Percentiles rank a stretch among this genome's conserved stretches.
phyloP scores from a whole-genome alignment of 2,329 filamentous ascomycete genomes.

The Colletotrichum horii region DNA sequence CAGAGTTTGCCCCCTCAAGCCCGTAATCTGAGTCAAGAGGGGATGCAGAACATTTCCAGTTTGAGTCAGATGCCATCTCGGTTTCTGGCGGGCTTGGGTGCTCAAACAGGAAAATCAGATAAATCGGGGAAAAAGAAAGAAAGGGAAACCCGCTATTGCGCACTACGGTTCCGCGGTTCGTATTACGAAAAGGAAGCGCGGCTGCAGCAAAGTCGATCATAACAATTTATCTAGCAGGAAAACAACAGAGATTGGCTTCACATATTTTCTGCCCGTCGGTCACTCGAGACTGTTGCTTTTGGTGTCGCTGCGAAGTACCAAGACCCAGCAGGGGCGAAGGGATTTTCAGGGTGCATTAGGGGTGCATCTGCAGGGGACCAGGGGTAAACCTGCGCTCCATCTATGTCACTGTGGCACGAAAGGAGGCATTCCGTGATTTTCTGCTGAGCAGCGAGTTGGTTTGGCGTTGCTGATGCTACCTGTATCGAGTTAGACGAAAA shows the following conservation, averaged over 20 bases:
- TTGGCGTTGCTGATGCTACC: neutral
- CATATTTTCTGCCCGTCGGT: neutral
- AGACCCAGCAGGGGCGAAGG: neutral
- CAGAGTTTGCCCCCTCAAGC: neutral
- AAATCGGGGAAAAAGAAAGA: neutral
- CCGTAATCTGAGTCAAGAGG: neutral
- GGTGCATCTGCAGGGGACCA: neutral
- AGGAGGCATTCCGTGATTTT: neutral
- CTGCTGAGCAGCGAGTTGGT: neutral
- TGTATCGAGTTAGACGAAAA: neutral
- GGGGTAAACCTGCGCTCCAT: neutral
- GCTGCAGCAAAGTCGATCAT: neutral
- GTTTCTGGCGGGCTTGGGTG: neutral
- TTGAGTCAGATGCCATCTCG: neutral
- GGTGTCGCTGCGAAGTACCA: rapidly evolving
- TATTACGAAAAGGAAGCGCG: neutral
- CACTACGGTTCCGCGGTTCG: neutral
- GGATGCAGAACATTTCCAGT: neutral
- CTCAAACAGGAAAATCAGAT: neutral
- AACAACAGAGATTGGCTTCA: neutral
- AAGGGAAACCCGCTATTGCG: neutral
- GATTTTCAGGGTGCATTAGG: neutral
- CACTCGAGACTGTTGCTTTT: neutral
- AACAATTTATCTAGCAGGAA: neutral
- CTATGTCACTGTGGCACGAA: neutral